These are phyloP conservation scores for Tarenaya hassleriana DNA, from an alignment of 345 rosid genomes.

Conservation along the genomic window DNA sequence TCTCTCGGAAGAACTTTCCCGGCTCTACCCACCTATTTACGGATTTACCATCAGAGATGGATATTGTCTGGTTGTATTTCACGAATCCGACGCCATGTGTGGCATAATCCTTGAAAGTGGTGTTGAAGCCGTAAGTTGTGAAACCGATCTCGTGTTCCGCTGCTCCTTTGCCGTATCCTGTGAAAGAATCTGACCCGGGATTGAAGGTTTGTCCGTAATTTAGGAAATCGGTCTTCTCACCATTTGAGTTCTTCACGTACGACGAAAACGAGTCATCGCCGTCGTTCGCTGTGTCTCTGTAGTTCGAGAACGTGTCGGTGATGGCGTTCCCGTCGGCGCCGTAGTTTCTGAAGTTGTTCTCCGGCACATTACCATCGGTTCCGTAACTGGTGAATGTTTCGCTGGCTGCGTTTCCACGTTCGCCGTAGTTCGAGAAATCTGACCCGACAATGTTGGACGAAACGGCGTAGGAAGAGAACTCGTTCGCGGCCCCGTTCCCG, in stretches of 20 bases:
- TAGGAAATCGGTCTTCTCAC: constrained; percentile 34
- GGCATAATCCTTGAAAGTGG: constrained; percentile 47
- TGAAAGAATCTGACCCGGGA: constrained; percentile 50
- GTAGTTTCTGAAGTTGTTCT: constrained; percentile 56
- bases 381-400: constrained; percentile 73
- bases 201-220: constrained; percentile 55
- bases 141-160: constrained; percentile 34
- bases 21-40: constrained; percentile 74
- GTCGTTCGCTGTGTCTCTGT: constrained; percentile 51
- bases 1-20: constrained; percentile 75
- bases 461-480: constrained; percentile 47
- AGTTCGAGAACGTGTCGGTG: constrained; percentile 39
- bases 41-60: constrained; percentile 31
- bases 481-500: constrained; percentile 54
- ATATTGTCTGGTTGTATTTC: constrained; percentile 31
- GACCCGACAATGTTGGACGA: constrained; percentile 62
- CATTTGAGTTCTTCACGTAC: constrained; percentile 50
- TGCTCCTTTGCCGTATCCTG: constrained; percentile 47
- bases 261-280: constrained; percentile 62
- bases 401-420: constrained; percentile 44
- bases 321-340: constrained; percentile 45
- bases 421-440: constrained; percentile 59
- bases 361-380: constrained; percentile 49
- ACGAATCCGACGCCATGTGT: constrained; percentile 40
- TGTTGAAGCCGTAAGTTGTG: constrained; percentile 43